phyloP scores from a whole-genome alignment of 768 basidiomycete species.

The Auricularia cornea region DNA sequence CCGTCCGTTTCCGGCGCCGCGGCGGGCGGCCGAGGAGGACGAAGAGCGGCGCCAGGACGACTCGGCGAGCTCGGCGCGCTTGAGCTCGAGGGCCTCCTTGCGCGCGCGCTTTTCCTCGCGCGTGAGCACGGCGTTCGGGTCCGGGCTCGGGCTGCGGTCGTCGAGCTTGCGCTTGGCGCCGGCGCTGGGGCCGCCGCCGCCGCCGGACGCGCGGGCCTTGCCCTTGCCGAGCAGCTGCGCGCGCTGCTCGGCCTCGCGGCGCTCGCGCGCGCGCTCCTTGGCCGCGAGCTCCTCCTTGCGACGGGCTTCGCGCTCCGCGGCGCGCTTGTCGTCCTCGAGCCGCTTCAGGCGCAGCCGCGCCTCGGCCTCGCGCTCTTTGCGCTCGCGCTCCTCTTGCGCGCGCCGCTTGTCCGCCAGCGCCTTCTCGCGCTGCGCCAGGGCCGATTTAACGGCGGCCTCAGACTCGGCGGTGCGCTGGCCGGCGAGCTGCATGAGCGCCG shows the following conservation, averaged over 20 bases:
- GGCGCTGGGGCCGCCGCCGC: slow-evolving; percentile 26
- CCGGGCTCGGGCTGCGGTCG: neutral
- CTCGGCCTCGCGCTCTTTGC: slow-evolving; percentile 52
- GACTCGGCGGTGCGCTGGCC: slow-evolving; percentile 54
- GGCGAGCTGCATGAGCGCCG: slow-evolving; percentile 61
- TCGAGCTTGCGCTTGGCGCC: neutral
- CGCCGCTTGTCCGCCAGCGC: slow-evolving; percentile 51
- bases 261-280: slow-evolving; percentile 38
- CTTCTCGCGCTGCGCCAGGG: slow-evolving; percentile 49
- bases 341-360: slow-evolving; percentile 47
- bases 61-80: slow-evolving; percentile 20
- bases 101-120: slow-evolving; percentile 72
- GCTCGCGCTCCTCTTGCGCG: slow-evolving; percentile 55
- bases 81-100: slow-evolving; percentile 47
- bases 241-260: slow-evolving; percentile 57
- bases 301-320: slow-evolving; percentile 43
- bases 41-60: slow-evolving; percentile 27
- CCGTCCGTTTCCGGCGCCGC: slow-evolving; percentile 35
- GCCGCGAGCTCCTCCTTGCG: slow-evolving; percentile 40
- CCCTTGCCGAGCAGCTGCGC: slow-evolving; percentile 39
- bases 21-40: slow-evolving; percentile 27
- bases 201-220: slow-evolving; percentile 27
- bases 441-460: slow-evolving; percentile 45
- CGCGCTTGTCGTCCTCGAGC: slow-evolving; percentile 58
- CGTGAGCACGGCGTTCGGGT: slow-evolving; percentile 38